A percentile compares a stretch with the other conserved stretches of the same genome.
phyloP scores from a whole-genome alignment of 148 eudicot species.

The Talinum fruticosum region DNA sequence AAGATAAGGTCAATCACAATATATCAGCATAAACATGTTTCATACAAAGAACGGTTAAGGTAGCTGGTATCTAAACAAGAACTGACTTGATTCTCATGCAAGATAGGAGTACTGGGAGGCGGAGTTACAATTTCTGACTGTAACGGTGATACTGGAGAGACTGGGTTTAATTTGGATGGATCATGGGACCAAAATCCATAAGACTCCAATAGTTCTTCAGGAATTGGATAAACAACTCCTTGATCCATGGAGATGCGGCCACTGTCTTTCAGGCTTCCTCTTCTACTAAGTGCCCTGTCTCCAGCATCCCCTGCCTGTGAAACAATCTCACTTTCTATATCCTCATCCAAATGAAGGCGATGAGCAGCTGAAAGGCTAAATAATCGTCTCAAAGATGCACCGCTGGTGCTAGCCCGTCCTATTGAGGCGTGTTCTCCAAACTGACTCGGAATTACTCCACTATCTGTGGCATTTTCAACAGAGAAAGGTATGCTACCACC shows the following conservation, averaged over 20 bases:
- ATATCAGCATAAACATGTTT: neutral
- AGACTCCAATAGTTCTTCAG: constrained; percentile 33
- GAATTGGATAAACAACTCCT: constrained; percentile 42
- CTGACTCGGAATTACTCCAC: constrained; percentile 26
- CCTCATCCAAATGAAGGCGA: constrained; percentile 34
- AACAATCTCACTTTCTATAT: constrained; percentile 47
- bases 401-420: constrained; percentile 35
- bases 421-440: constrained; percentile 32
- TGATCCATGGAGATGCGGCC: constrained; percentile 35
- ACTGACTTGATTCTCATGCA: constrained; percentile 48
- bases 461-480: constrained; percentile 33
- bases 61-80: neutral
- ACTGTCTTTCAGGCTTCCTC: constrained; percentile 43
- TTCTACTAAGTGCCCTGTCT: constrained; percentile 53
- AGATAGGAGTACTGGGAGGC: constrained; percentile 35
- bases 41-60: neutral
- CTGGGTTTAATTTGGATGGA: constrained; percentile 14
- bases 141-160: constrained; percentile 29
- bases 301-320: constrained; percentile 87
- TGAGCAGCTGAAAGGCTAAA: constrained; percentile 32
- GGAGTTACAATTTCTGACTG: constrained; percentile 34
- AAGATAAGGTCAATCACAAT: constrained; percentile 3
- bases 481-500: constrained; percentile 32
- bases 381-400: constrained; percentile 52
- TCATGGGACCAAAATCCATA: constrained; percentile 26